phyloP scores from a whole-genome alignment of 2,329 filamentous ascomycete species.

The Hawksworthiomyces lignivorus region DNA sequence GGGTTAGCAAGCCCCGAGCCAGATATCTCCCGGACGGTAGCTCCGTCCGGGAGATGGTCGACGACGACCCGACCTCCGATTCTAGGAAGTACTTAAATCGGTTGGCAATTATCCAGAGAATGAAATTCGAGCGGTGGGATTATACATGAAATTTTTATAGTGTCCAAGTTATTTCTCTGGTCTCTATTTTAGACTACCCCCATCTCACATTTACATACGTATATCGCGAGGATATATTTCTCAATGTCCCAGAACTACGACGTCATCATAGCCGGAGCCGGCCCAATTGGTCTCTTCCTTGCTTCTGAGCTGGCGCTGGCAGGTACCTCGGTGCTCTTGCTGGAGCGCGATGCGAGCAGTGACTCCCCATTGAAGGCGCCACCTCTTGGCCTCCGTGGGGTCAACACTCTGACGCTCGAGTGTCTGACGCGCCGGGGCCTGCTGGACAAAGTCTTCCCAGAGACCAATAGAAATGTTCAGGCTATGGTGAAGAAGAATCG shows the following conservation, averaged over 20 bases:
- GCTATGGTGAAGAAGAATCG: constrained; percentile 1
- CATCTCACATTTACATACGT: too few relatives aligned
- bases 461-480: constrained; percentile 6
- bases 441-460: constrained; percentile 20
- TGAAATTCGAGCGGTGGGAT: too few relatives aligned
- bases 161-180: too few relatives aligned
- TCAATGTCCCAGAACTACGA: constrained; percentile 19
- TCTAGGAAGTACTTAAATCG: too few relatives aligned
- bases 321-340: constrained; percentile 26
- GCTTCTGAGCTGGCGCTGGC: constrained; percentile 28
- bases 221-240: too few relatives aligned
- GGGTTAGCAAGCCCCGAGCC: background rate
- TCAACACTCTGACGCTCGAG: constrained; percentile 28
- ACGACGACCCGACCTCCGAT: background rate
- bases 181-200: too few relatives aligned
- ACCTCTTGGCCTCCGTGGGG: constrained; percentile 22
- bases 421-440: constrained; percentile 31
- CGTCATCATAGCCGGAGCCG: constrained; percentile 28
- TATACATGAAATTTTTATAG: too few relatives aligned
- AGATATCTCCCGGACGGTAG: background rate
- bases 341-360: constrained; percentile 21
- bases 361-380: constrained; percentile 23
- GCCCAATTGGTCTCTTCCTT: constrained; percentile 28
- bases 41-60: background rate
- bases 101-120: too few relatives aligned